A percentile compares a stretch with the other conserved stretches of the same genome.
Conservation (phyloP, 2,329 filamentous ascomycete genomes). For the Keithomyces neogunnii region DNA sequence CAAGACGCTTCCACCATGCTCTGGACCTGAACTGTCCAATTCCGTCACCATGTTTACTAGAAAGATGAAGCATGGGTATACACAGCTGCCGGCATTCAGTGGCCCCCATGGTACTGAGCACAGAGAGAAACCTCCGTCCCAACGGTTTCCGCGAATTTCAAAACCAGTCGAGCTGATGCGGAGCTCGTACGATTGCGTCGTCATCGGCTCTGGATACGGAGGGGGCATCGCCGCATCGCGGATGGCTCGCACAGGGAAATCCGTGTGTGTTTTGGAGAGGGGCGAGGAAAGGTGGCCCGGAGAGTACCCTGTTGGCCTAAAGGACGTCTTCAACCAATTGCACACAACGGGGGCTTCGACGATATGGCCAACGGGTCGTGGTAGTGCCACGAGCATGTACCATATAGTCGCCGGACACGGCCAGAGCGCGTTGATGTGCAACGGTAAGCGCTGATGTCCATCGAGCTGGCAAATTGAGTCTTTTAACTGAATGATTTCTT, state of each 20-base stretch:
- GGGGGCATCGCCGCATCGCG: constrained; percentile 57
- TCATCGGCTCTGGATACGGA: constrained; percentile 63
- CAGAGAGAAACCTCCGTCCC: not conserved
- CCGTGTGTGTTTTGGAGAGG: constrained; percentile 56
- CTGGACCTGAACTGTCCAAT: too few relatives aligned
- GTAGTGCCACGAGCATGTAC: constrained; percentile 53
- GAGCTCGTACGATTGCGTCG: constrained; percentile 52
- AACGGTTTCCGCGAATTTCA: constrained; percentile 43
- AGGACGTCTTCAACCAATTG: constrained; percentile 40
- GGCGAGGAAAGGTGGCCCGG: constrained; percentile 60
- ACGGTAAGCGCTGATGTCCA: constrained; percentile 26
- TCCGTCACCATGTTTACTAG: not conserved
- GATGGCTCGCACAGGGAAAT: constrained; percentile 48
- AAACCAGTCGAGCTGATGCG: constrained; percentile 49
- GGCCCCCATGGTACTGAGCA: not conserved
- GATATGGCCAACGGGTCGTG: constrained; percentile 28
- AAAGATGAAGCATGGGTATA: not conserved
- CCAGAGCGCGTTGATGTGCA: constrained; percentile 53
- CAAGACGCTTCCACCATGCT: too few relatives aligned
- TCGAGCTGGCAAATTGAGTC: not conserved
- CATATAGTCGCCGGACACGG: constrained; percentile 55
- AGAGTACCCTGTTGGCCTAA: constrained; percentile 46
- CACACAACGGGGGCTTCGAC: constrained; percentile 44
- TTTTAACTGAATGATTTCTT: constrained; percentile 1
- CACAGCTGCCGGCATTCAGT: not conserved